Base-by-base conservation (phyloP, 1,284 basidiomycete genomes). In the Ceratobasidium sp. region DNA sequence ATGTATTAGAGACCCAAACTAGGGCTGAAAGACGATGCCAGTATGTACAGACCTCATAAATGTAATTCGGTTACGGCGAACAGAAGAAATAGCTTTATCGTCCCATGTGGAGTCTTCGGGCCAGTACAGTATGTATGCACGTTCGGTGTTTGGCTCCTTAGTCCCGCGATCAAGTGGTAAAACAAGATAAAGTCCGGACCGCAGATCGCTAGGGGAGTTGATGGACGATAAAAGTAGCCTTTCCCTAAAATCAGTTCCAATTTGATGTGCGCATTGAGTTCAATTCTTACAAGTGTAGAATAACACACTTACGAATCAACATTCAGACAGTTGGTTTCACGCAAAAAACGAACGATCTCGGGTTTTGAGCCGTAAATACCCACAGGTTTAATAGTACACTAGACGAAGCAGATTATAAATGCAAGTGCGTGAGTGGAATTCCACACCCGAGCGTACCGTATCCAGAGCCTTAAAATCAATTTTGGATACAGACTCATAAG, bases 101-200 rank as follows among this genome's bases (percentile, higher is more conserved):
- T 83, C 76, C 86, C 86, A 87, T 0, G 85, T 87, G 0, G 77
- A 79, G 41, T 84, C 79, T 71, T 87, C 83, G 0, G 85, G 86
- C 85, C 86, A 87, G 69, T 84, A 86, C 3, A 87, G 72, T 21
- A 84, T 79, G 68, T 81, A 84, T 0, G 82, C 50, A 11, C 41
- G 21, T 25, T 49, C 29, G 3, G 33, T 47, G 4, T 23, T 7
- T 16, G 23, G 1, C 14, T 25, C 29, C n/a, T 9, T 21, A 1
- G 41, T 8, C 14, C 25, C 16, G 16, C 11, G 13, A 52, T 66
- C 16, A 52, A 56, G 13, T 33, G 49, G 56, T 39, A 56, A 21
- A 2, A 46, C 9, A 3, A 52, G 46, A 44, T 68, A 30, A 14
- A 54, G 27, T 9, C 50, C 57, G 1, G 50, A 41, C 9, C 46